Conservation (phyloP, 306 rosid genomes). For the Rubus parviflorus region DNA sequence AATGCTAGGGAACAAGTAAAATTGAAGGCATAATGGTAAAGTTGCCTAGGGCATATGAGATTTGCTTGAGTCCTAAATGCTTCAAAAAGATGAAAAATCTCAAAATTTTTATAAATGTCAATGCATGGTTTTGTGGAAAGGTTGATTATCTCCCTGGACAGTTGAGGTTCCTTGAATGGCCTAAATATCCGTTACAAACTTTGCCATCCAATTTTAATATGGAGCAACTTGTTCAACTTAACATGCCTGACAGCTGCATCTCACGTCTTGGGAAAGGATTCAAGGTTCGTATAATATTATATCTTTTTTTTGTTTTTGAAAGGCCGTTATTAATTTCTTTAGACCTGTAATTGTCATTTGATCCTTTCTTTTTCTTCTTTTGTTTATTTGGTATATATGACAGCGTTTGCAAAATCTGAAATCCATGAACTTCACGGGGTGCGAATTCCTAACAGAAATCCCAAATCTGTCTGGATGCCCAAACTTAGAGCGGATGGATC, state of each 20-base stretch:
- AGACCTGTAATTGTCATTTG: neutral
- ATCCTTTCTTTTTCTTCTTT: neutral
- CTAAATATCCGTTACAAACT: constrained; percentile 27
- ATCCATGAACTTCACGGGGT: neutral
- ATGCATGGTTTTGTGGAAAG: constrained; percentile 23
- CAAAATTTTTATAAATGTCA: constrained; percentile 26
- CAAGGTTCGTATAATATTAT: neutral
- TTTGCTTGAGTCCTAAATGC: constrained; percentile 17
- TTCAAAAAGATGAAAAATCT: constrained; percentile 32
- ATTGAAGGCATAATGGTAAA: neutral
- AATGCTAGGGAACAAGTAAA: neutral
- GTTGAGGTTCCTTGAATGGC: constrained; percentile 45
- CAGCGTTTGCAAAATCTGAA: neutral
- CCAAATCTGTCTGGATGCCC: neutral
- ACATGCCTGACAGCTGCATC: constrained; percentile 24
- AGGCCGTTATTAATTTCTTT: neutral
- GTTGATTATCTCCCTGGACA: constrained; percentile 31
- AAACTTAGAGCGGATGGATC: neutral
- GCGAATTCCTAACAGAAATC: neutral
- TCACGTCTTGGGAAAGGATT: constrained; percentile 15
- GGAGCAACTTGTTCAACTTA: constrained; percentile 28
- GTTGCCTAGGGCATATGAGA: neutral
- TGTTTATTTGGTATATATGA: neutral
- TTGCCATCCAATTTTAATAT: constrained; percentile 34
- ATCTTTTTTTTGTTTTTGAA: neutral